phyloP scores from a whole-genome alignment of 2,329 filamentous ascomycete genomes.

The Apiospora arundinis region DNA sequence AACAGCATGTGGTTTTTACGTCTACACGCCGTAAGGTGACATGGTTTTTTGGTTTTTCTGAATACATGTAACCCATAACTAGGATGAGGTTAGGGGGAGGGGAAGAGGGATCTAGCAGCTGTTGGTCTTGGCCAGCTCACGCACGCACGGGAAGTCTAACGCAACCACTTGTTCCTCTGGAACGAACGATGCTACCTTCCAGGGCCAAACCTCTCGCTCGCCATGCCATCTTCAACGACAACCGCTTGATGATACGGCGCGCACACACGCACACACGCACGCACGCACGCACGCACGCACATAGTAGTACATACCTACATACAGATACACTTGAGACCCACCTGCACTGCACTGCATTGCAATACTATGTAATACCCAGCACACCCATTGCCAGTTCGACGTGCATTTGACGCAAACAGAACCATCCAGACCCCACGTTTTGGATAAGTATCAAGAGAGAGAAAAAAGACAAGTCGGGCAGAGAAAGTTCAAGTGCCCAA shows the following conservation, averaged over 20 bases:
- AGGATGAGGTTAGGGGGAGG: background rate
- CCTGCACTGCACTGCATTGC: background rate
- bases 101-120: background rate
- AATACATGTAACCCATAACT: background rate
- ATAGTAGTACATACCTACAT: background rate
- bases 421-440: conserved; percentile 6
- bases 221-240: background rate
- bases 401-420: conserved; percentile 12
- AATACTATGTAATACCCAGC: conserved; percentile 4
- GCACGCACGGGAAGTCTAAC: conserved; percentile 11
- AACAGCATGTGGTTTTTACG: conserved; percentile 16
- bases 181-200: conserved; percentile 6
- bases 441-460: background rate
- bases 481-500: conserved; percentile 8
- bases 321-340: conserved; percentile 2
- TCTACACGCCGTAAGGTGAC: conserved; percentile 9
- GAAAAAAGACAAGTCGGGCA: background rate
- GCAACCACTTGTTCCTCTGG: background rate
- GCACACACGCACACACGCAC: background rate
- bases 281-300: background rate
- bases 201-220: background rate
- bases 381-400: background rate
- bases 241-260: background rate
- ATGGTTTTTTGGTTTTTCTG: background rate
- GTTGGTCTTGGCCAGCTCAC: conserved; percentile 12